Evolutionary conservation across 2,329 filamentous ascomycete genomes (phyloP), one percentile per base, ranked within the genome.

Genomic region (Huntiella moniliformis): DNA sequence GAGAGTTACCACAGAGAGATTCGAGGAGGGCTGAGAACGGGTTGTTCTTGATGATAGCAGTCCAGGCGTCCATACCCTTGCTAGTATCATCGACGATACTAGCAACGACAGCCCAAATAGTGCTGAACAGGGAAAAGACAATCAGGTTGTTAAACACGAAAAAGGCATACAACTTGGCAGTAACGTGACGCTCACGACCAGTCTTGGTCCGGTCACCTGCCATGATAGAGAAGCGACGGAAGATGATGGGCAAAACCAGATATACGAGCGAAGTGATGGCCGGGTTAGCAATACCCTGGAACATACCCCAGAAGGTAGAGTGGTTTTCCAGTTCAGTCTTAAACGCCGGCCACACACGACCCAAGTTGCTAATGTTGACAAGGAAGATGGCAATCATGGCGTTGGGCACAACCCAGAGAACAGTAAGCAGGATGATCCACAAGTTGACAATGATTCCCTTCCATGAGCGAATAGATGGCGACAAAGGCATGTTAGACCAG

Each of bases 71-170:
- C 13, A 68, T 63, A 35, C 74, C 71, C 0, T 69, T 61, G 3
- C 68, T 60, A 0, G 74, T 74, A 38, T 70, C 63, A 3, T 72
- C 57, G 39, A 87, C 64, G 34, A 93, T 75, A 4, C 66, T 66
- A 1, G 76, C 64, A 6, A 86, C 66, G 54, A 87, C 86, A 1
- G 67, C 66, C 76, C 84, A 95, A 12, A 86, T 63, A 1, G 83
- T 77, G 38, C 82, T 84, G 61, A 96, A 96, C 11, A 94, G 67
- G 8, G 87, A 95, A 61, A 96, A 96, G 48, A 96, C 78, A 53
- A 98, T 67, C 46, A 98, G 63, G 57, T 96, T 96, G 71, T 98
- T 98, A 68, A 98, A 86, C 44, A 95, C 74, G 61, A 98, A 98
- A 65, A 98, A 98, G 13, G 82, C 73, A 62, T 92, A 98, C 2